Percentiles rank a stretch among this genome's conserved stretches.
These are phyloP conservation scores for Fraxinus greggii DNA, from an alignment of 305 asterid genomes.

Conservation along the genomic window DNA sequence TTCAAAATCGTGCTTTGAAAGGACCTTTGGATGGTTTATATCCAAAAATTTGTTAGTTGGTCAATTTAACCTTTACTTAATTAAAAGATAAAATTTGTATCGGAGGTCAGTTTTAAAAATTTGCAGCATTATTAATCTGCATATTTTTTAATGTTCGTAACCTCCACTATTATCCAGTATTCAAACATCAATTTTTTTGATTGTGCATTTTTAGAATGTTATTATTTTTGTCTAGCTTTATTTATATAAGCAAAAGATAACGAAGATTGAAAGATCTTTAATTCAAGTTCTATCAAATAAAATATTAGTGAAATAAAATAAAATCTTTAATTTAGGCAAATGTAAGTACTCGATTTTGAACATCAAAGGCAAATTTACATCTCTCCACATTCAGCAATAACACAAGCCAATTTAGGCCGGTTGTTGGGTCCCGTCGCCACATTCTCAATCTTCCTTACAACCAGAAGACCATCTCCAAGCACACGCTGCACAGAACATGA, in stretches of 20 bases:
- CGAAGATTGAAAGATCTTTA: background rate
- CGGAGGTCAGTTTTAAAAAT: background rate
- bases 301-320: no score
- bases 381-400: conserved; percentile 92
- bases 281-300: background rate
- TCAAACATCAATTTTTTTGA: background rate
- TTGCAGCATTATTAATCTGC: background rate
- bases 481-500: conserved; percentile 65
- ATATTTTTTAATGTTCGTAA: background rate
- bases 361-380: conserved; percentile 43
- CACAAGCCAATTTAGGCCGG: conserved; percentile 77
- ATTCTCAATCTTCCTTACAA: conserved; percentile 86
- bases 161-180: background rate
- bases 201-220: background rate
- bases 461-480: conserved; percentile 87
- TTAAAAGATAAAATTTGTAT: no score
- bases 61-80: background rate
- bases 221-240: background rate
- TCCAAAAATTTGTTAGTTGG: background rate
- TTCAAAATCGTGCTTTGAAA: background rate
- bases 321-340: no score
- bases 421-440: conserved; percentile 88
- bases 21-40: background rate
- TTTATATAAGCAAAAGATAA: background rate
- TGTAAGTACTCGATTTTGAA: background rate